Conservation (phyloP, 225 moss, liverwort and hornwort genomes). For the Rhytidiadelphus loreus region DNA sequence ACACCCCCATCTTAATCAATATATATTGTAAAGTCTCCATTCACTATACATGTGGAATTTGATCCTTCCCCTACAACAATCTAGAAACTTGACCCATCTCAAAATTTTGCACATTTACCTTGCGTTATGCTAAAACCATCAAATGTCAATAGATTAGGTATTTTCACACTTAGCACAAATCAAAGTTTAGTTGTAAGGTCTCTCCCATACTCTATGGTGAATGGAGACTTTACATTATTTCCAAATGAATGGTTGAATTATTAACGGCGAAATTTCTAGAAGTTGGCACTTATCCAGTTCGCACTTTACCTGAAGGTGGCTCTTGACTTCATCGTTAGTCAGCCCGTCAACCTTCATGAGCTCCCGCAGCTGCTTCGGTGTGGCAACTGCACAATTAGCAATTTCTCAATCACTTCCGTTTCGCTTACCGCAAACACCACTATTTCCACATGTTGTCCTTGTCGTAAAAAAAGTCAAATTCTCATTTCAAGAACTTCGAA, state of each 20-base stretch:
- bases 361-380: conserved; percentile 96
- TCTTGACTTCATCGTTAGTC: conserved; percentile 98
- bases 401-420: not conserved
- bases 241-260: not conserved
- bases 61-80: not conserved
- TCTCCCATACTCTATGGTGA: not conserved
- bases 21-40: not conserved
- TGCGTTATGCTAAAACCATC: not conserved
- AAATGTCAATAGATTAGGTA: not conserved
- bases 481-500: not conserved
- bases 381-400: conserved; percentile 52
- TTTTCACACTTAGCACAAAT: not conserved
- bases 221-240: not conserved
- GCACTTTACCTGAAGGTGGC: conserved; percentile 69
- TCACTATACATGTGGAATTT: not conserved
- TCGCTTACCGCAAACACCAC: not conserved
- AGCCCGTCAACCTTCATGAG: conserved; percentile 98
- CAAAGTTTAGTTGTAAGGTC: not conserved
- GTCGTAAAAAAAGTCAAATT: too few species aligned
- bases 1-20: not conserved
- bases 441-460: too few species aligned
- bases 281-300: not conserved
- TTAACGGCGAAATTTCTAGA: not conserved
- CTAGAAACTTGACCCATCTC: not conserved
- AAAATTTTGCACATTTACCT: not conserved